These are phyloP conservation scores for Antarctomyces pellizariae DNA, from an alignment of 495 filamentous ascomycete species.

Conservation along the genomic window DNA sequence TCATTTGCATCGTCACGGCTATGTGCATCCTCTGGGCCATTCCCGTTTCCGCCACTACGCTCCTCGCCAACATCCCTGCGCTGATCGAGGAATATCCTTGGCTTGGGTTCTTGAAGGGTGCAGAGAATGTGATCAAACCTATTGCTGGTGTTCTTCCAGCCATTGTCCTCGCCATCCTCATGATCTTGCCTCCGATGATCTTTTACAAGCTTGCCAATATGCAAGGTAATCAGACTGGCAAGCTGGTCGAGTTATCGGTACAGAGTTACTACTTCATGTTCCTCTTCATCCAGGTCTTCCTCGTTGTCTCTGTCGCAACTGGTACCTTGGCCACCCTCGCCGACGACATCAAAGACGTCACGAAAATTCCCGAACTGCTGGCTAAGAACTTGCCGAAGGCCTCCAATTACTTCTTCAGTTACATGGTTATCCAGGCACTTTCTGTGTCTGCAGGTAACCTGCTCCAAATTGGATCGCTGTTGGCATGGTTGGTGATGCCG, in stretches of 20 bases:
- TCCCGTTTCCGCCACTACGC: conserved; percentile 70
- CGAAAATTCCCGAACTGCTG: conserved; percentile 41
- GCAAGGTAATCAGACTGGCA: conserved; percentile 67
- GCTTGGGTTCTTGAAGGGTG: conserved; percentile 43
- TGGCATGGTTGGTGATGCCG: conserved; percentile 60
- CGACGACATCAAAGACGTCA: conserved; percentile 25
- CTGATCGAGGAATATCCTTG: conserved; percentile 39
- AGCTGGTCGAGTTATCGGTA: conserved; percentile 54
- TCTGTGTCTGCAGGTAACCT: conserved; percentile 75
- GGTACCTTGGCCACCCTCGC: conserved; percentile 47
- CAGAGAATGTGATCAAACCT: conserved; percentile 40
- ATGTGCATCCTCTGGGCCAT: conserved; percentile 83
- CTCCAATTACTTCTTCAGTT: conserved; percentile 93
- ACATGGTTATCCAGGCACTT: conserved; percentile 88
- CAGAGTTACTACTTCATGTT: conserved; percentile 90
- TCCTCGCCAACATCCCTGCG: conserved; percentile 49
- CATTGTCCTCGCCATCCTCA: conserved; percentile 50
- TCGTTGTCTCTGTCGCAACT: conserved; percentile 77
- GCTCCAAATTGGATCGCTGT: conserved; percentile 54
- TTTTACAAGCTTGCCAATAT: conserved; percentile 42
- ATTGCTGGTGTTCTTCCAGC: conserved; percentile 77
- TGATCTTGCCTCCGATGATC: conserved; percentile 58
- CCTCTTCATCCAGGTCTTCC: conserved; percentile 84
- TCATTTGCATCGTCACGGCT: conserved; percentile 39
- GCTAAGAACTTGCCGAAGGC: conserved; percentile 69